Evolutionary conservation across 371 early-diverging fungal species (phyloP), one percentile per base, ranked within the genome.

Genomic region (Sporodiniella umbellata): DNA sequence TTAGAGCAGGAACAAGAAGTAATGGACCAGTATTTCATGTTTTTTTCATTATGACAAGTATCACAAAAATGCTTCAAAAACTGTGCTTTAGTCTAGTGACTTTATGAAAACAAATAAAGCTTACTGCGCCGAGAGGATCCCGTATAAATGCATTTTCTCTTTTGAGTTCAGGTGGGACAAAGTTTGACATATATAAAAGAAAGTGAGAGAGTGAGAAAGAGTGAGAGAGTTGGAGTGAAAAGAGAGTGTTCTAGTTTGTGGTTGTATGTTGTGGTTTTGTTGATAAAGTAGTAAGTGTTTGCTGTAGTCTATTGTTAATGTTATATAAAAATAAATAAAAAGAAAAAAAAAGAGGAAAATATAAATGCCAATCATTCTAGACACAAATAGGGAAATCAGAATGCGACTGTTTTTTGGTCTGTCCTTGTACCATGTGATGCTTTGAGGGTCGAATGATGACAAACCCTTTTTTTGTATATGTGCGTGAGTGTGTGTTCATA

Each of bases 91-190:
- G 7, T 37, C 18, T 37, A 7, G 14, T 12, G 7, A 26, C 8
- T 11, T 17, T 18, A 8, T 2, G 4, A 48, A 31, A 31, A 12
- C 0, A 31, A 31, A 31, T 10, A 31, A 31, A 2, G 31, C 12
- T 33, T 46, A 33, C 54, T 7, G 46, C 35, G 31, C 4, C 42
- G 30, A 56, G 49, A n/a, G 39, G 45, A 14, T 49, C 45, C 19
- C 30, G 35, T 8, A 21, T 15, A 33, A 56, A 50, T 12, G 56
- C 56, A 15, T 49, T 49, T 31, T 56, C 48, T 49, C 50, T 33
- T 44, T 49, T 42, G 2, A 50, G 11, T 22, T 30, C 11, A 4
- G 28, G 51, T 42, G 33, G 42, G 18, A 37, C 38, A 12, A n/a
- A 37, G 18, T 23, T 40, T 50, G 19, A 17, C 42, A 26, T n/a